These are phyloP conservation scores for Lactarius hatsudake DNA, from an alignment of 768 basidiomycete species.

Conservation along the genomic window DNA sequence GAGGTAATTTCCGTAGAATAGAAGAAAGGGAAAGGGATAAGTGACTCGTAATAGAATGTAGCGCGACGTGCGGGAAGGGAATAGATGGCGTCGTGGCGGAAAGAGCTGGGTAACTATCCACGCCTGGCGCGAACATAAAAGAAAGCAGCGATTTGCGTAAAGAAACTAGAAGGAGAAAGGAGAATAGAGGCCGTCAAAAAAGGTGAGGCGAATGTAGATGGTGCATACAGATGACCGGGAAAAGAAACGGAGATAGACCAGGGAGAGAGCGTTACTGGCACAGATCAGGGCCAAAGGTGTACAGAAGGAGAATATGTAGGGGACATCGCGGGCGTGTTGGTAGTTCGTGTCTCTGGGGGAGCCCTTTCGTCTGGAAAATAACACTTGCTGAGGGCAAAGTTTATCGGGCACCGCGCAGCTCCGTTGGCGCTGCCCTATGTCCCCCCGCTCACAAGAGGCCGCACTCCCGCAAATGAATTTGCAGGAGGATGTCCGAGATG, in stretches of 20 bases:
- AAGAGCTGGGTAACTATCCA: conserved; percentile 5
- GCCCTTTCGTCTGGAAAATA: background rate
- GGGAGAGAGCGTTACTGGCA: background rate
- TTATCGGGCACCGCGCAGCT: background rate
- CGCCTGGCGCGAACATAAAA: background rate
- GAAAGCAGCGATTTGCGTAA: background rate
- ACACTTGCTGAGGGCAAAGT: background rate
- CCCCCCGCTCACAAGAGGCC: conserved; percentile 56
- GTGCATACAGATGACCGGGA: conserved; percentile 19
- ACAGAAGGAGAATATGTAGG: conserved; percentile 10
- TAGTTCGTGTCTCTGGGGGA: conserved; percentile 16
- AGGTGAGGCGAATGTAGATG: conserved; percentile 15
- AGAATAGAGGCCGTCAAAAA: background rate
- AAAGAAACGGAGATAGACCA: background rate
- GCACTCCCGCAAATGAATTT: conserved; percentile 82
- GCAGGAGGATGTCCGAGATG: conserved; percentile 85
- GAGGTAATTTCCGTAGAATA: conserved; percentile 11
- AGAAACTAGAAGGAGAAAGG: background rate
- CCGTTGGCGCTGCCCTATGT: background rate
- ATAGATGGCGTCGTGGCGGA: conserved; percentile 1
- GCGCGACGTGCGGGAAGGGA: conserved; percentile 5
- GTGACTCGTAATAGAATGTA: background rate
- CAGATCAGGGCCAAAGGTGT: background rate
- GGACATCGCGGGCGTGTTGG: conserved; percentile 12
- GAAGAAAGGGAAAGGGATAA: background rate